These are phyloP conservation scores for Fusarium ramigenum DNA, from an alignment of 2,329 filamentous ascomycete genomes.

Conservation along the genomic window DNA sequence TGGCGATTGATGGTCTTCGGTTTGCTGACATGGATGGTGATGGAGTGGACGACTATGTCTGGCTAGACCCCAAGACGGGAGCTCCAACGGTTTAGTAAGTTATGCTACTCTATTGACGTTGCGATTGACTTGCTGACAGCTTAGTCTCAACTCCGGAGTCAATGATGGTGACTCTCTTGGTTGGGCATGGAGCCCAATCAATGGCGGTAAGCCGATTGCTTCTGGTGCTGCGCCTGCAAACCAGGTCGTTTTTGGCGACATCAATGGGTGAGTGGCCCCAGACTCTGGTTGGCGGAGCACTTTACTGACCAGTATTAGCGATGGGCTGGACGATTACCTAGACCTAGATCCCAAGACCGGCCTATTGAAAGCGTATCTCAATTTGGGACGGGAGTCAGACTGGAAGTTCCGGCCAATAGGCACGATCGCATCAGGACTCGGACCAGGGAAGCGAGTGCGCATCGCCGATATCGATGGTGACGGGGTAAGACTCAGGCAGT, in stretches of 20 bases:
- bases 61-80: slow-evolving; percentile 1
- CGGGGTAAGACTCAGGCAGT: not conserved
- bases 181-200: slow-evolving; percentile 8
- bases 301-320: not conserved
- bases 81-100: slow-evolving; percentile 9
- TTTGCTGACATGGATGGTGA: slow-evolving; percentile 25
- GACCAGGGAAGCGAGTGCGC: not conserved
- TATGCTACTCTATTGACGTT: accelerated
- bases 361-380: not conserved
- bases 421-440: not conserved
- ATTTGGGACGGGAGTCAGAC: not conserved
- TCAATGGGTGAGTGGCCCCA: not conserved
- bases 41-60: slow-evolving; percentile 15
- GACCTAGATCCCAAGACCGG: not conserved
- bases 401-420: not conserved
- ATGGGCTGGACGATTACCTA: not conserved
- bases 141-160: slow-evolving; percentile 3
- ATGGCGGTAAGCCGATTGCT: slow-evolving; percentile 8
- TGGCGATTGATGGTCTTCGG: slow-evolving; percentile 3
- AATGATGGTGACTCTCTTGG: slow-evolving; percentile 4
- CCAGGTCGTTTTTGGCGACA: slow-evolving; percentile 2
- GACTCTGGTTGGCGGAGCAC: accelerated
- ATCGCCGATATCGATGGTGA: slow-evolving; percentile 12
- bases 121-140: accelerated
- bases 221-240: not conserved